Percentiles rank a stretch among this genome's conserved stretches.
Conservation (phyloP, 768 basidiomycete genomes). For the Cubamyces lactineus region DNA sequence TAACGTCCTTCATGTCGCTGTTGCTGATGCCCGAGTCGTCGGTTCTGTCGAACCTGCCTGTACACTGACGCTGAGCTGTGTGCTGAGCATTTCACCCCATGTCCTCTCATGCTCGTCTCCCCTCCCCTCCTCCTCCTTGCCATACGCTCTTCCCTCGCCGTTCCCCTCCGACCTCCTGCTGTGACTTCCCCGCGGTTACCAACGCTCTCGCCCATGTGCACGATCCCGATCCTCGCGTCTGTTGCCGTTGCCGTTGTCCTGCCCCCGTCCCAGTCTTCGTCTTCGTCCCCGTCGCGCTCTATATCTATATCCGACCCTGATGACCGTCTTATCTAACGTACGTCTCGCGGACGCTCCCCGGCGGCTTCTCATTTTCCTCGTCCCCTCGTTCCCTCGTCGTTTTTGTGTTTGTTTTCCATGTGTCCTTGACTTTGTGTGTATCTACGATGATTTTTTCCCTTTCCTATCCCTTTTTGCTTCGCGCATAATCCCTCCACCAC, state of each 20-base stretch:
- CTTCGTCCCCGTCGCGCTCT: not conserved
- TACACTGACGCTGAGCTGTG: no score
- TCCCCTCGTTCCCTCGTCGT: not conserved
- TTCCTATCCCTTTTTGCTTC: not conserved
- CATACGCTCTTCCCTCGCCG: not conserved
- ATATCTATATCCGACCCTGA: constrained; percentile 22
- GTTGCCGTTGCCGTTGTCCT: no score
- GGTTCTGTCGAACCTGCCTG: no score
- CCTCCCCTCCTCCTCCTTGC: not conserved
- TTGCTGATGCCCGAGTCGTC: no score
- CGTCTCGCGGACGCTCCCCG: constrained; percentile 20
- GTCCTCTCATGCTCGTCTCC: not conserved
- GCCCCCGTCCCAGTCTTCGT: not conserved
- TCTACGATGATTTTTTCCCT: not conserved
- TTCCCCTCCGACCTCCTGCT: not conserved
- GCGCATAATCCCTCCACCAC: no score
- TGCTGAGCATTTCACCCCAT: no score
- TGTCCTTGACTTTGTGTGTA: not conserved
- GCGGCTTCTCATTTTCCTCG: constrained; percentile 16
- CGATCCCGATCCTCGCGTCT: no score
- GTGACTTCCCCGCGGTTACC: not conserved
- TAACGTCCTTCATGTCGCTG: no score
- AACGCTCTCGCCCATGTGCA: no score
- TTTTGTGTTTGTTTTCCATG: not conserved
- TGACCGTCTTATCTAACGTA: constrained; percentile 14